Evolutionary conservation across 2,329 filamentous ascomycete species (phyloP).

Genomic region (Ambrosiella beaveri): DNA sequence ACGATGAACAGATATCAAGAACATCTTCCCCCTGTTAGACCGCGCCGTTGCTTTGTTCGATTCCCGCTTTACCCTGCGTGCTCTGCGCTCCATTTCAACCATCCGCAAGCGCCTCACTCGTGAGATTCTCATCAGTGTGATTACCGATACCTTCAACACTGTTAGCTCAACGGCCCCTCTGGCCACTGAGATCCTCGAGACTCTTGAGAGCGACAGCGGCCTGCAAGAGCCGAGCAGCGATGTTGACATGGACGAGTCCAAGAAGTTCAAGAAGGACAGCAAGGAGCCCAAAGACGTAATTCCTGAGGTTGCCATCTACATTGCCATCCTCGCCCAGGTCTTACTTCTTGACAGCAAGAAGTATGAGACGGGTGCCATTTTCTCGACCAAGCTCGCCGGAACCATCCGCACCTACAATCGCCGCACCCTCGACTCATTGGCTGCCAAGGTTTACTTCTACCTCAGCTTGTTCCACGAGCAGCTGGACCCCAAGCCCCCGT

Average conservation of each 20-base stretch:
- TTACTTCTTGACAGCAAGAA: slow-evolving; percentile 75
- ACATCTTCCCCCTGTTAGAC: slow-evolving; percentile 81
- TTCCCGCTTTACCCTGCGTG: slow-evolving; percentile 82
- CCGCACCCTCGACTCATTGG: slow-evolving; percentile 80
- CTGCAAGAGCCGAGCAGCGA: slow-evolving; percentile 28
- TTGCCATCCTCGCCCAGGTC: slow-evolving; percentile 74
- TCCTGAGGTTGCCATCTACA: slow-evolving; percentile 76
- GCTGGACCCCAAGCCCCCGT: slow-evolving; percentile 71
- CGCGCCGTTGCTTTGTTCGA: slow-evolving; percentile 87
- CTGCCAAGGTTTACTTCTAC: slow-evolving; percentile 96
- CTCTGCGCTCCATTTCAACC: slow-evolving; percentile 85
- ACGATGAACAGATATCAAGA: slow-evolving; percentile 60
- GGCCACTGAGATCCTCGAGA: slow-evolving; percentile 48
- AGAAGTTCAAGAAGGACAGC: slow-evolving; percentile 34
- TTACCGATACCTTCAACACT: slow-evolving; percentile 61
- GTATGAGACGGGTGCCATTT: slow-evolving; percentile 61
- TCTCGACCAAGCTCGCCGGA: slow-evolving; percentile 69
- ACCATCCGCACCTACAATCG: slow-evolving; percentile 81
- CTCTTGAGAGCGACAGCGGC: slow-evolving; percentile 51
- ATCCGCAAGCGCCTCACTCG: slow-evolving; percentile 80
- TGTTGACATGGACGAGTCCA: slow-evolving; percentile 55
- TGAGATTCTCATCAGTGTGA: slow-evolving; percentile 63
- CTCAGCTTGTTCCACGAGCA: slow-evolving; percentile 91
- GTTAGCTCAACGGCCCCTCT: slow-evolving; percentile 40
- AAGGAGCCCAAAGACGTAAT: slow-evolving; percentile 66